Evolutionary conservation across 345 rosid genomes (phyloP).

Genomic region (Garcia nutans): DNA sequence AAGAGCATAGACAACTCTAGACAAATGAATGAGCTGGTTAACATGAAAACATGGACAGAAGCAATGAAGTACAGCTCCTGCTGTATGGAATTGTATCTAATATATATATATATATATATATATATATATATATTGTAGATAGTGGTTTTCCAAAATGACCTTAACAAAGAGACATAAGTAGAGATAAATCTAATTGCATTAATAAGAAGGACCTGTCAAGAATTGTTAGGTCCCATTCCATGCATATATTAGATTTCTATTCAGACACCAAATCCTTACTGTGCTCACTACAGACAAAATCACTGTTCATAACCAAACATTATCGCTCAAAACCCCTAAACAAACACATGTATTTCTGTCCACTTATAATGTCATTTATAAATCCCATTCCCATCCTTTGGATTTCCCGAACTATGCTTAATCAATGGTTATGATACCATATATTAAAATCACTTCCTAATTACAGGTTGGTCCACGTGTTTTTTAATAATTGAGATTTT

Average conservation of each 20-base stretch:
- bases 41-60: constrained; percentile 6
- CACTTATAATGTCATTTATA: neutral
- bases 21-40: constrained; percentile 26
- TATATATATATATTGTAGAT: too few species aligned
- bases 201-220: constrained; percentile 3
- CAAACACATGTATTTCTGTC: constrained; percentile 28
- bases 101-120: neutral
- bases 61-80: neutral
- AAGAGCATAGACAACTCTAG: neutral
- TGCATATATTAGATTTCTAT: constrained; percentile 34
- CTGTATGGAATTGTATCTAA: constrained; percentile 5
- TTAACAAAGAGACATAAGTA: constrained; percentile 22
- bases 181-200: constrained; percentile 22
- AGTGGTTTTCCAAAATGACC: constrained; percentile 19
- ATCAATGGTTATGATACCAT: constrained; percentile 8
- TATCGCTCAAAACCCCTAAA: constrained; percentile 4
- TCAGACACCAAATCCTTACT: constrained; percentile 37
- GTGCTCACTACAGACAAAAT: constrained; percentile 28
- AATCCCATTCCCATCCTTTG: constrained; percentile 13
- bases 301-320: constrained; percentile 30
- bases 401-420: neutral
- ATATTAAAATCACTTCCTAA: neutral
- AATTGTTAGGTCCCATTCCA: constrained; percentile 27
- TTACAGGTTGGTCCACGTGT: constrained; percentile 11
- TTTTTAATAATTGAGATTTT: constrained; percentile 23